Evolutionary conservation across 495 filamentous ascomycete species (phyloP).

Genomic region (Talaromyces trachyspermus): DNA sequence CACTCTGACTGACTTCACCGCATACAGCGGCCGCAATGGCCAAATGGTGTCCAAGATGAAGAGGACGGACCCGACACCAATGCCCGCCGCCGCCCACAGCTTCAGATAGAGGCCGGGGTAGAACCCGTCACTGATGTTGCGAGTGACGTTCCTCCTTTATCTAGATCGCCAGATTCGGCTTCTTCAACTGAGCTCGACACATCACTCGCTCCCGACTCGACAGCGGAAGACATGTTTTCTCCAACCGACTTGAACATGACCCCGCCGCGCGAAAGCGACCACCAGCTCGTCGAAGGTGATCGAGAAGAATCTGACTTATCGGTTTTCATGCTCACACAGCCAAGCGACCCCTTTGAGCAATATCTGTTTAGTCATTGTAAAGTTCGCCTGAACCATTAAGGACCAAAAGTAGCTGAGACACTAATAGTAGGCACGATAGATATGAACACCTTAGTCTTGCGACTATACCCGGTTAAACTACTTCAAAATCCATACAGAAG

Average conservation of each 20-base stretch:
- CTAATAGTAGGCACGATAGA: not conserved
- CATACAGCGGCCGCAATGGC: conserved; percentile 1
- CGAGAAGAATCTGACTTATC: too few relatives aligned
- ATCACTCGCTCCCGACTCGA: too few relatives aligned
- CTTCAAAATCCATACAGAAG: conserved; percentile 8
- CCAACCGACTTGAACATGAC: too few relatives aligned
- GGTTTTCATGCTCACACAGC: not conserved
- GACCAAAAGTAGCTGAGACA: too few relatives aligned
- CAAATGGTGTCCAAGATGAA: conserved; percentile 8
- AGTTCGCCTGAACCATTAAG: too few relatives aligned
- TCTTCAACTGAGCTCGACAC: too few relatives aligned
- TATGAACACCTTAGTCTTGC: not conserved
- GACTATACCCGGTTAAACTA: conserved; percentile 7
- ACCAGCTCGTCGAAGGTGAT: too few relatives aligned
- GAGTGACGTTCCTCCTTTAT: not conserved
- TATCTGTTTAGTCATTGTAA: not conserved
- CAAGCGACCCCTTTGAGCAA: not conserved
- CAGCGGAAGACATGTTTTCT: too few relatives aligned
- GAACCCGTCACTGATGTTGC: too few relatives aligned
- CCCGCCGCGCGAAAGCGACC: too few relatives aligned
- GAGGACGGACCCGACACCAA: not conserved
- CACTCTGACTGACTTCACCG: conserved; percentile 3
- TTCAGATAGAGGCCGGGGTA: not conserved
- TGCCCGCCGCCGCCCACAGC: not conserved
- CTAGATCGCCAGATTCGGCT: not conserved